Evolutionary conservation across 257 asterid species (phyloP), one percentile per base, ranked within the genome.

Genomic region (Capsicum pubescens): DNA sequence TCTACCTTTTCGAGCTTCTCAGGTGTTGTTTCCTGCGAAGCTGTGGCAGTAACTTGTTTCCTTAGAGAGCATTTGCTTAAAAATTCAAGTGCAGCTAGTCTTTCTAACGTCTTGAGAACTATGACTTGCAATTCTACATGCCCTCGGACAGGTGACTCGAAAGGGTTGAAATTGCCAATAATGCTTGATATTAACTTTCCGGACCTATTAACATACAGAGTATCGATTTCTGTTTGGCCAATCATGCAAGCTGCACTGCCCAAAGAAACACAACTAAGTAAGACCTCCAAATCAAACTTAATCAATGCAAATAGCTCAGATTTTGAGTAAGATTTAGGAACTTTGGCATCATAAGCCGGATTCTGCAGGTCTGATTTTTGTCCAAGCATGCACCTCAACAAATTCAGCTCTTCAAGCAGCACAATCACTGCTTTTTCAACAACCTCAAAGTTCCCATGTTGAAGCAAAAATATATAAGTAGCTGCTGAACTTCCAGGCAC

Each of bases 401-500:
- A 88, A 87, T 88, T 92, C 79, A 97, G 93, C 93, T 97, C 99
- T 84, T 90, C 95, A 85, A 92, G 84, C 84, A 97, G 87, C 81
- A 87, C 90, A 87, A 83, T 88, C 78, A 92, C 91, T 84, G 98
- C 80, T 85, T 91, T 85, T 76, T 93, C 97, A 81, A 92, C 97
- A 79, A 97, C 88, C 81, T 94, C 97, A 44, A 85, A 87, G 82
- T 93, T 91, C 80, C 87, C 91, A 83, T 97, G 99, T 84, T 97
- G 98, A 89, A 97, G 94, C 88, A 94, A 92, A 86, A 97, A 97
- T 60, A 95, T 85, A 85, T 97, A 94, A 3, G 98, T 93, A 83
- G 98, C 97, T 57, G 98, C 97, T 83, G 97, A 88, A 88, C 99
- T 93, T 88, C 94, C 97, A 70, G 98, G 92, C 83, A 97, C 98